A percentile compares a stretch with the other conserved stretches of the same genome.
These are phyloP conservation scores for Cryphonectria nitschkei DNA, from an alignment of 2,329 filamentous ascomycete species.

Conservation along the genomic window DNA sequence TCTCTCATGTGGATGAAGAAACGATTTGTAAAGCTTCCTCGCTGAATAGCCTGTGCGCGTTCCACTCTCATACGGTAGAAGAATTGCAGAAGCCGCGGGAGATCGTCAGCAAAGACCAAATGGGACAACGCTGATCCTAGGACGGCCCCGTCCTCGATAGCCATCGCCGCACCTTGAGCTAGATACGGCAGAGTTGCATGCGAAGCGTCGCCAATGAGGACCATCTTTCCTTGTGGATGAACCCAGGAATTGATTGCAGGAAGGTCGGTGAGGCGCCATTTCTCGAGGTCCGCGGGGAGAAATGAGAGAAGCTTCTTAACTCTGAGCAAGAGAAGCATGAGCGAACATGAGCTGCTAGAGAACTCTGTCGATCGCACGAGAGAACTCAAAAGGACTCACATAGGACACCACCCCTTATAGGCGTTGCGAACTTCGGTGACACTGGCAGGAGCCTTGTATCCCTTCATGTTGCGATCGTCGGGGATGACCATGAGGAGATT, in stretches of 20 bases:
- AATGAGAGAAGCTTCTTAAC: slow-evolving; percentile 19
- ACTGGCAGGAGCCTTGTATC: slow-evolving; percentile 22
- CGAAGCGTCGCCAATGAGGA: slow-evolving; percentile 52
- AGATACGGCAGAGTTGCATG: slow-evolving; percentile 42
- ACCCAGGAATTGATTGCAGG: slow-evolving; percentile 7
- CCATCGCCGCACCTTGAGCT: slow-evolving; percentile 33
- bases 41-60: slow-evolving; percentile 25
- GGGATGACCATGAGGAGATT: slow-evolving; percentile 29
- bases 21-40: slow-evolving; percentile 25
- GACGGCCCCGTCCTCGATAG: slow-evolving; percentile 35
- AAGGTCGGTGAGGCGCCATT: slow-evolving; percentile 9
- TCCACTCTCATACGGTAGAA: slow-evolving; percentile 23
- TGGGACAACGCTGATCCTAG: slow-evolving; percentile 26
- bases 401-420: slow-evolving; percentile 22
- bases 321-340: neutral
- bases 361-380: too few species aligned
- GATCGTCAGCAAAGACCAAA: neutral
- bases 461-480: slow-evolving; percentile 26
- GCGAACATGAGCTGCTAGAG: too few species aligned
- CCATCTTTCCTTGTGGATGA: slow-evolving; percentile 38
- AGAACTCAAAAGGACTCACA: slow-evolving; percentile 4
- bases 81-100: slow-evolving; percentile 19
- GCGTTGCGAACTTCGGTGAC: slow-evolving; percentile 22
- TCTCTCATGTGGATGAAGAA: slow-evolving; percentile 29
- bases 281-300: slow-evolving; percentile 15